phyloP scores from a whole-genome alignment of 192 early-diverging fungal species.

The Backusella tuberculispora region DNA sequence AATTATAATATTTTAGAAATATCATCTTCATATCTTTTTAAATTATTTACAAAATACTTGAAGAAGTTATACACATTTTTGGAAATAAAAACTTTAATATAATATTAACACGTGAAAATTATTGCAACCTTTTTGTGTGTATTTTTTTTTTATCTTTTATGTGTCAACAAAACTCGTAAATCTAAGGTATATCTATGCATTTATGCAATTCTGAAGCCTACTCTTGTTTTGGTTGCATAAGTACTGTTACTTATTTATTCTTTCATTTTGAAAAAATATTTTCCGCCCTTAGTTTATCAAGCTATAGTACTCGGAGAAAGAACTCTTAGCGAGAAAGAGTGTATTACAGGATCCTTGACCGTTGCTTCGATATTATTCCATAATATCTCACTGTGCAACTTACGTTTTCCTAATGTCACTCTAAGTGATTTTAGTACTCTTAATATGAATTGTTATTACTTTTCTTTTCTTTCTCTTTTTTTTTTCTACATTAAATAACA shows the following conservation, averaged over 20 bases:
- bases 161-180: not conserved
- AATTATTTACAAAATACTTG: too few relatives aligned
- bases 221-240: not conserved
- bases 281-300: not conserved
- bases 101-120: conserved; percentile 1
- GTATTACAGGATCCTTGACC: too few relatives aligned
- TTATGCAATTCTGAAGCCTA: not conserved
- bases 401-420: too few relatives aligned
- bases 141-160: not conserved
- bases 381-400: too few relatives aligned
- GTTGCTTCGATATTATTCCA: too few relatives aligned
- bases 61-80: not conserved
- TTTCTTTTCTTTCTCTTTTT: too few relatives aligned
- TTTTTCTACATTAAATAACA: too few relatives aligned
- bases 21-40: too few relatives aligned
- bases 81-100: not conserved
- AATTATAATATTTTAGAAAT: too few relatives aligned
- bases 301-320: not conserved
- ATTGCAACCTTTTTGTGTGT: not conserved
- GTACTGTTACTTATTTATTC: not conserved
- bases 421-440: too few relatives aligned
- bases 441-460: too few relatives aligned
- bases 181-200: not conserved
- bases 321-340: not conserved
- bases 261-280: too few relatives aligned